Percentiles rank a stretch among this genome's conserved stretches.
These are phyloP conservation scores for Fomitopsis betulina DNA, from an alignment of 1,284 basidiomycete species.

Conservation along the genomic window DNA sequence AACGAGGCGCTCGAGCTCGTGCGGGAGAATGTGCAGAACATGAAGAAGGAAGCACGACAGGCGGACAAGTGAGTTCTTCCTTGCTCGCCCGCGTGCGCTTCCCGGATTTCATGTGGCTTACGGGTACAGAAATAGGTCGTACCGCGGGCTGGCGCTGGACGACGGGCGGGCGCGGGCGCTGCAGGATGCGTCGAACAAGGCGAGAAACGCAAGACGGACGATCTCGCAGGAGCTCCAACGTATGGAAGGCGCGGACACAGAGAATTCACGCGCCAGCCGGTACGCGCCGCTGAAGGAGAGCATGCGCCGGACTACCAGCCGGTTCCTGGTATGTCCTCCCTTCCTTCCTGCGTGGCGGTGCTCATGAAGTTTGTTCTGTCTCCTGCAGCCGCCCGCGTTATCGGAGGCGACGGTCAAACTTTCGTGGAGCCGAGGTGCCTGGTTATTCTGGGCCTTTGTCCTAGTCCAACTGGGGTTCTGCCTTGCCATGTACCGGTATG, in stretches of 20 bases:
- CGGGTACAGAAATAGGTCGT: conserved; percentile 25
- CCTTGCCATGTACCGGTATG: conserved; percentile 26
- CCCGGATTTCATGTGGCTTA: conserved; percentile 8
- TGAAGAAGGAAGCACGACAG: conserved; percentile 51
- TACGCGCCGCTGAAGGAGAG: conserved; percentile 32
- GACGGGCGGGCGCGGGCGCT: conserved; percentile 45
- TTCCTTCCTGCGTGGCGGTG: background rate
- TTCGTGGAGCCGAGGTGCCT: conserved; percentile 19
- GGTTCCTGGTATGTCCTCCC: conserved; percentile 28
- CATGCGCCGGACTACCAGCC: conserved; percentile 28
- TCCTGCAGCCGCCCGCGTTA: background rate
- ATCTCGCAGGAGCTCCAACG: conserved; percentile 39
- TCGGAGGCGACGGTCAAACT: conserved; percentile 10
- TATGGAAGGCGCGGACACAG: conserved; percentile 22
- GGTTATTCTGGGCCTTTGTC: conserved; percentile 18
- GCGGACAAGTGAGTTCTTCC: conserved; percentile 42
- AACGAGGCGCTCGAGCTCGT: conserved; percentile 52
- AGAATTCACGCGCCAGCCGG: conserved; percentile 32
- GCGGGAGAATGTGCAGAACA: conserved; percentile 48
- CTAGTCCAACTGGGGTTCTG: conserved; percentile 21
- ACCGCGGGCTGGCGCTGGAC: conserved; percentile 32
- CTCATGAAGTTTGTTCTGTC: background rate
- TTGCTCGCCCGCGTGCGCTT: conserved; percentile 7
- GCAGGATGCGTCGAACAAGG: conserved; percentile 46
- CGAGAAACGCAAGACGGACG: conserved; percentile 43